phyloP scores from a whole-genome alignment of 108 stramenopile species.

The Cyclostephanos tholiformis region DNA sequence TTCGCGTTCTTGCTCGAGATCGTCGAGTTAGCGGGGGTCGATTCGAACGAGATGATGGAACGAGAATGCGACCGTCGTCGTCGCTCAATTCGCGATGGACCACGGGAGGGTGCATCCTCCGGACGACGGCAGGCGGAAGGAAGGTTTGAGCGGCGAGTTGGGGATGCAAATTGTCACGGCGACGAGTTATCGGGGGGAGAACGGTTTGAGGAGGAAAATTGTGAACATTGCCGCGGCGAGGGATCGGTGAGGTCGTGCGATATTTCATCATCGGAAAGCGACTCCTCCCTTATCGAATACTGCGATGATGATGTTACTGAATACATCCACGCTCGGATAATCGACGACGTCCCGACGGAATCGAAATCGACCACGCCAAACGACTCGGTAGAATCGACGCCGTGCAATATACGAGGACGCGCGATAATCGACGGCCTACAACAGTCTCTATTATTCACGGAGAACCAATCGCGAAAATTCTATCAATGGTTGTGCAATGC shows the following conservation, averaged over 20 bases:
- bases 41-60: not conserved
- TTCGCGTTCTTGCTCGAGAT: constrained; percentile 54
- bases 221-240: too few species aligned
- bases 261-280: not conserved
- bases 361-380: not conserved
- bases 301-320: not conserved
- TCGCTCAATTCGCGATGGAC: not conserved
- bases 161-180: not conserved
- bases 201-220: too few species aligned
- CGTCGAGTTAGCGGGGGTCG: constrained; percentile 22
- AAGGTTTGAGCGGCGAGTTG: not conserved
- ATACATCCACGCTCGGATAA: not conserved
- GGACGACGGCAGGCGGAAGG: not conserved
- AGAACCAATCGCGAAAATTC: constrained; percentile 62
- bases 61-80: not conserved
- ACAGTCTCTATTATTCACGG: constrained; percentile 47
- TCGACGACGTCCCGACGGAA: not conserved
- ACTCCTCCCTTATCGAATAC: not conserved
- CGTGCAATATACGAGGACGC: not conserved
- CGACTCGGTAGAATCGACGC: not conserved
- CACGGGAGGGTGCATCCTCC: not conserved
- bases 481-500: constrained; percentile 69
- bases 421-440: constrained; percentile 19
- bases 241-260: constrained; percentile 14
- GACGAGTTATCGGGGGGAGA: too few species aligned